Conservation (phyloP, 257 asterid species). For the Cinchona pubescens region DNA sequence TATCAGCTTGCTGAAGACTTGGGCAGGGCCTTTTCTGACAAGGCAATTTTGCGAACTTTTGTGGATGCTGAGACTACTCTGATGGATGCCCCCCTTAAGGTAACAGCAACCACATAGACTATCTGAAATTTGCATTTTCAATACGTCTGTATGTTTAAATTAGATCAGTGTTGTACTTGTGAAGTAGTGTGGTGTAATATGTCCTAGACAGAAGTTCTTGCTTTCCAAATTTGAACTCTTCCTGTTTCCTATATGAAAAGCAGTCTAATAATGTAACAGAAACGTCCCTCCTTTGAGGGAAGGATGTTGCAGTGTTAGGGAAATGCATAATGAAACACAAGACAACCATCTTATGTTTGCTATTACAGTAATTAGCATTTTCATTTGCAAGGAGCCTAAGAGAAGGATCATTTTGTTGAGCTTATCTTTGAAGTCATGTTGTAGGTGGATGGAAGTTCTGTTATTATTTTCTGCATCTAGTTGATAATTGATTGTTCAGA, state of each 20-base stretch:
- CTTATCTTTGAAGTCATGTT: too few species aligned
- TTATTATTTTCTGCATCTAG: too few species aligned
- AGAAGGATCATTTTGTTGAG: neutral
- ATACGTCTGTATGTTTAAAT: too few species aligned
- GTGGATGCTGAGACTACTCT: slow-evolving; percentile 67
- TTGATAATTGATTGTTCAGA: neutral
- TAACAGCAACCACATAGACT: slow-evolving; percentile 11
- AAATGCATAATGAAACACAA: neutral
- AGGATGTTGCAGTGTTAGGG: neutral
- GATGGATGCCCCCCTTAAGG: slow-evolving; percentile 59
- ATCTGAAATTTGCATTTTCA: neutral
- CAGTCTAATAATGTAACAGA: too few species aligned
- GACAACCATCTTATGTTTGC: neutral
- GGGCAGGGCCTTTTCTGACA: slow-evolving; percentile 85
- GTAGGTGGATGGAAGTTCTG: too few species aligned
- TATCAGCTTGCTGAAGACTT: slow-evolving; percentile 95
- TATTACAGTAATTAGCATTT: neutral
- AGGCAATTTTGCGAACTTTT: slow-evolving; percentile 58
- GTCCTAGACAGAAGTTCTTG: neutral
- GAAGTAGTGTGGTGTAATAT: neutral
- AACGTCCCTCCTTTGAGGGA: neutral
- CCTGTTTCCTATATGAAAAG: too few species aligned
- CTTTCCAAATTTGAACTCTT: neutral
- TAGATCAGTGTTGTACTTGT: neutral
- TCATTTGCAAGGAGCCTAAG: neutral